phyloP scores from a whole-genome alignment of 1,284 basidiomycete species.

The Cryptococcus maquisensis region DNA sequence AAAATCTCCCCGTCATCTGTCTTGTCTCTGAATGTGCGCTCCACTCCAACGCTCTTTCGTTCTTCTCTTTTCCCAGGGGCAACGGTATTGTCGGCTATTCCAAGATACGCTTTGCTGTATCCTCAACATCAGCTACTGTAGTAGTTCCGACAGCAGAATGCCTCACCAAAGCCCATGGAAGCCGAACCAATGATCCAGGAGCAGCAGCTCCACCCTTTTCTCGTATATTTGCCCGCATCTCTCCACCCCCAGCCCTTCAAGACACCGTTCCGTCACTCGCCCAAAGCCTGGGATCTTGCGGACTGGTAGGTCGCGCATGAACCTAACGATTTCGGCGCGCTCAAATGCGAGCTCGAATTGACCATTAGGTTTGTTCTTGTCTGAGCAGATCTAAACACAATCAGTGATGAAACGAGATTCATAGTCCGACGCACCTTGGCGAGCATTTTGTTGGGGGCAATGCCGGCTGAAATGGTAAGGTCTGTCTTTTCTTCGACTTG shows the following conservation, averaged over 20 bases:
- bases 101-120: slow-evolving; percentile 62
- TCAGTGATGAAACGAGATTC: not conserved
- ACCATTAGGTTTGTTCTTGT: slow-evolving; percentile 94
- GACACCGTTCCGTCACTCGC: slow-evolving; percentile 75
- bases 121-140: not conserved
- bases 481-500: slow-evolving; percentile 69
- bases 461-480: slow-evolving; percentile 88
- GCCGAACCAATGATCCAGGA: slow-evolving; percentile 82
- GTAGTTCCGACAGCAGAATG: slow-evolving; percentile 6
- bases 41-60: slow-evolving; percentile 82
- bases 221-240: slow-evolving; percentile 81
- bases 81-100: slow-evolving; percentile 77
- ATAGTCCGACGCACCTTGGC: slow-evolving; percentile 60
- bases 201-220: slow-evolving; percentile 63
- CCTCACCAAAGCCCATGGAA: slow-evolving; percentile 61
- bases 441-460: slow-evolving; percentile 70
- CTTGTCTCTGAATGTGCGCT: slow-evolving; percentile 73
- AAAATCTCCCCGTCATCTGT: slow-evolving; percentile 63
- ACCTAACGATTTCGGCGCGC: slow-evolving; percentile 60
- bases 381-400: slow-evolving; percentile 73
- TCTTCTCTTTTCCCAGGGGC: slow-evolving; percentile 69
- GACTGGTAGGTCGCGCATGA: slow-evolving; percentile 52
- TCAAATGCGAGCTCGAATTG: slow-evolving; percentile 74
- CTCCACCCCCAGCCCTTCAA: slow-evolving; percentile 81
- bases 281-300: slow-evolving; percentile 73